A percentile compares a stretch with the other conserved stretches of the same genome.
phyloP scores from a whole-genome alignment of 345 rosid genomes.

The Physaria fendleri region DNA sequence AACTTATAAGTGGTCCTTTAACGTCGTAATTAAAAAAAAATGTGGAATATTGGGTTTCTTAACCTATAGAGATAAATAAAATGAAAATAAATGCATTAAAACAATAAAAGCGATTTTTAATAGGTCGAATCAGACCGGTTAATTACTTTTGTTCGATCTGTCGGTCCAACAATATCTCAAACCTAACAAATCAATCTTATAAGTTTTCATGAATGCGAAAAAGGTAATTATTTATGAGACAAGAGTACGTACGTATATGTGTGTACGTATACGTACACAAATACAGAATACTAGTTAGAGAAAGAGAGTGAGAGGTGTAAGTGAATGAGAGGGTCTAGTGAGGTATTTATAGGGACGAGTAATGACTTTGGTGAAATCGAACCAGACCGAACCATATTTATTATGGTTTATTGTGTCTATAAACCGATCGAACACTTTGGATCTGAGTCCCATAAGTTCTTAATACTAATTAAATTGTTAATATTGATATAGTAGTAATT shows the following conservation, averaged over 20 bases:
- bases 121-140: conserved; percentile 5
- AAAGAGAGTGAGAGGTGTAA: conserved; percentile 11
- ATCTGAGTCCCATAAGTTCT: not conserved
- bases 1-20: conserved; percentile 5
- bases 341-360: conserved; percentile 19
- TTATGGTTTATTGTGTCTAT: not conserved
- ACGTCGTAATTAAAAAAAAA: not conserved
- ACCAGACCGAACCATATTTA: not conserved
- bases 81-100: not conserved
- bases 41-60: conserved; percentile 3
- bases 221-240: not conserved
- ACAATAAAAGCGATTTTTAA: not conserved
- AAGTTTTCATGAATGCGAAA: not conserved
- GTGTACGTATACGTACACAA: not conserved
- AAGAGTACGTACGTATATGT: not conserved
- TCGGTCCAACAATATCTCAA: not conserved
- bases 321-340: conserved; percentile 8
- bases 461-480: not conserved
- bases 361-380: not conserved
- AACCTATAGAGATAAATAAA: not conserved
- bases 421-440: not conserved
- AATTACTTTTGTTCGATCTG: not conserved
- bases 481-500: not conserved
- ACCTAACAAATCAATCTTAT: conserved; percentile 14
- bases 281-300: conserved; percentile 1